These are phyloP conservation scores for Themeda triandra DNA, from an alignment of 176 grass and related monocot species.

Conservation along the genomic window DNA sequence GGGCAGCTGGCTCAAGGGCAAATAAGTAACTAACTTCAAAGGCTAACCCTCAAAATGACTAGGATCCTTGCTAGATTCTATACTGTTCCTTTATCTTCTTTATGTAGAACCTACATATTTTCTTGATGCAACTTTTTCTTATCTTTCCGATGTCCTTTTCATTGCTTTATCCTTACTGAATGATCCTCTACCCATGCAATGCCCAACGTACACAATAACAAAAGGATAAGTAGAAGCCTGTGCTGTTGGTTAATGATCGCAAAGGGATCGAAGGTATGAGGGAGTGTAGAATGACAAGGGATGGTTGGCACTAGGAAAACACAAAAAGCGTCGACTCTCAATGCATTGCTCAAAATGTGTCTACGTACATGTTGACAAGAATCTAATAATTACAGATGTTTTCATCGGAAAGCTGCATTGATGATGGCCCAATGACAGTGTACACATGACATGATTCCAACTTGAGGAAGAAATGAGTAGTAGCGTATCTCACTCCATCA, in stretches of 20 bases:
- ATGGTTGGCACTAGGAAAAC: neutral
- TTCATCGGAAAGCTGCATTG: neutral
- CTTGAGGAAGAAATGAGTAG: conserved; percentile 36
- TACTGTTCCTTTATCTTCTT: conserved; percentile 28
- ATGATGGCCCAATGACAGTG: conserved; percentile 34
- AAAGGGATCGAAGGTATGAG: neutral
- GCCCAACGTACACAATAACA: neutral
- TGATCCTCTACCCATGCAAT: neutral
- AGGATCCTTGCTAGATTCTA: conserved; percentile 24
- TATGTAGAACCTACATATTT: conserved; percentile 19
- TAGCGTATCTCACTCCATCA: conserved; percentile 31
- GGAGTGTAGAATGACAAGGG: neutral
- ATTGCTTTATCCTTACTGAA: neutral
- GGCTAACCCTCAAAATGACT: conserved; percentile 17
- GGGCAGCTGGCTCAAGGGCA: conserved; percentile 1
- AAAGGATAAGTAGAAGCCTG: neutral
- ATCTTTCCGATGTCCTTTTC: neutral
- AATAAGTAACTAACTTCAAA: conserved; percentile 34
- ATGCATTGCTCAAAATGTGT: neutral
- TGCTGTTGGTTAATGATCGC: neutral
- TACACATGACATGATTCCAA: neutral
- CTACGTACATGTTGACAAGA: neutral
- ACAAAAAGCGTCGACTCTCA: neutral
- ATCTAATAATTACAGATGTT: neutral
- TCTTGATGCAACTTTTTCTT: neutral